Percentiles rank a stretch among this genome's conserved stretches.
These are phyloP conservation scores for Ajuga chamaepitys DNA, from an alignment of 257 asterid genomes.

Conservation along the genomic window DNA sequence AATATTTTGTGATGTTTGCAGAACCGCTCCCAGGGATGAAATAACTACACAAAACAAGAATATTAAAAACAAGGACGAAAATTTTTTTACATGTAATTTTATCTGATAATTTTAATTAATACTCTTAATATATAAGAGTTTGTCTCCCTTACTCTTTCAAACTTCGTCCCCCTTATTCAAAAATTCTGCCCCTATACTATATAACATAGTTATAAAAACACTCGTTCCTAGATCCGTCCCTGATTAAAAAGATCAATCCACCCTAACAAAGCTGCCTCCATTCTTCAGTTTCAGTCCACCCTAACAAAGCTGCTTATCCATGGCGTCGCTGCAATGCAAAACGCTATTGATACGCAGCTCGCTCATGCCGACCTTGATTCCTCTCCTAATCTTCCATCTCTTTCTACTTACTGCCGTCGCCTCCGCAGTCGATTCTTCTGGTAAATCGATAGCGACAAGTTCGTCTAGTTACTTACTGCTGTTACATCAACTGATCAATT, in stretches of 20 bases:
- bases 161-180: no score
- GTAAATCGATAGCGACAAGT: conserved; percentile 6
- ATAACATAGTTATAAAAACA: no score
- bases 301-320: not conserved
- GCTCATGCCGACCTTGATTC: not conserved
- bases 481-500: not conserved
- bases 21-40: not conserved
- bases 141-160: no score
- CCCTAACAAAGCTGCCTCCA: conserved; percentile 13
- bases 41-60: not conserved
- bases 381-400: not conserved
- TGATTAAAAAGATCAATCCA: no score
- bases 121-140: no score
- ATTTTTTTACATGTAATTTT: no score
- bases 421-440: conserved; percentile 18
- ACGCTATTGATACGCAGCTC: not conserved
- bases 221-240: no score
- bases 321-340: conserved; percentile 20
- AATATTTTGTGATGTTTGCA: conserved; percentile 6
- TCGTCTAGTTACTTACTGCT: not conserved
- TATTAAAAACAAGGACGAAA: no score
- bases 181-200: no score
- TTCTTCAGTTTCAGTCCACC: no score
- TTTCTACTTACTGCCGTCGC: conserved; percentile 7
- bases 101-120: no score